A percentile compares a stretch with the other conserved stretches of the same genome.
These are phyloP conservation scores for Candida hispaniensis DNA, from an alignment of 805 yeast species.

Conservation along the genomic window DNA sequence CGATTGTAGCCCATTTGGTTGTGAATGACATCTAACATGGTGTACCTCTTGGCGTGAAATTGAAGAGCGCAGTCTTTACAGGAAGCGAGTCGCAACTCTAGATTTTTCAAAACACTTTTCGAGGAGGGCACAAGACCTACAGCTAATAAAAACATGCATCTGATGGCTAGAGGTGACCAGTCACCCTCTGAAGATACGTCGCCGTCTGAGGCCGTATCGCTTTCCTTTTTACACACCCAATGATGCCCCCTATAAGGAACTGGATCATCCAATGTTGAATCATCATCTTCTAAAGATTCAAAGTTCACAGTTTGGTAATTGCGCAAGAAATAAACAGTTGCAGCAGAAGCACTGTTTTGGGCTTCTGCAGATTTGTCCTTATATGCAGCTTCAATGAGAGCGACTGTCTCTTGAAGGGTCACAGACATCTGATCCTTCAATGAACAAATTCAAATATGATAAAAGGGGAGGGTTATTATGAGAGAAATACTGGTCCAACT, in stretches of 20 bases:
- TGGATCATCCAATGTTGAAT: conserved; percentile 4
- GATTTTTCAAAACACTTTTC: conserved; percentile 9
- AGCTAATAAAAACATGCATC: conserved; percentile 12
- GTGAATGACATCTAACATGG: conserved; percentile 9
- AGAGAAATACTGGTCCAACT: too few species aligned
- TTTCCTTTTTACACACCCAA: conserved; percentile 4
- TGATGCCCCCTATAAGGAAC: conserved; percentile 11
- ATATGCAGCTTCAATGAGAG: conserved; percentile 10
- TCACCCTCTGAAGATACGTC: too few species aligned
- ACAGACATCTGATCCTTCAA: too few species aligned
- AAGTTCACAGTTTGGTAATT: conserved; percentile 8
- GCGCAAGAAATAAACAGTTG: conserved; percentile 3
- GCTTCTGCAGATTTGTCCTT: conserved; percentile 4
- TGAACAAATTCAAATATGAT: too few species aligned
- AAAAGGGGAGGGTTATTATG: too few species aligned
- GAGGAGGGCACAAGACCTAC: conserved; percentile 13
- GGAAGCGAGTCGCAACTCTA: conserved; percentile 10
- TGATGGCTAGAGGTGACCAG: conserved; percentile 11
- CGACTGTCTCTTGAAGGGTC: too few species aligned
- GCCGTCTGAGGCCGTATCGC: conserved; percentile 1
- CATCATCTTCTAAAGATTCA: conserved; percentile 3
- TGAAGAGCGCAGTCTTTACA: conserved; percentile 10
- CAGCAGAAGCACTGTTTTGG: conserved; percentile 11
- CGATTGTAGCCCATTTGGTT: conserved; percentile 10
- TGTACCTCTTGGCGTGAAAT: conserved; percentile 8